Base-by-base conservation (phyloP, 2,329 filamentous ascomycete species). In the Seiridium unicorne region DNA sequence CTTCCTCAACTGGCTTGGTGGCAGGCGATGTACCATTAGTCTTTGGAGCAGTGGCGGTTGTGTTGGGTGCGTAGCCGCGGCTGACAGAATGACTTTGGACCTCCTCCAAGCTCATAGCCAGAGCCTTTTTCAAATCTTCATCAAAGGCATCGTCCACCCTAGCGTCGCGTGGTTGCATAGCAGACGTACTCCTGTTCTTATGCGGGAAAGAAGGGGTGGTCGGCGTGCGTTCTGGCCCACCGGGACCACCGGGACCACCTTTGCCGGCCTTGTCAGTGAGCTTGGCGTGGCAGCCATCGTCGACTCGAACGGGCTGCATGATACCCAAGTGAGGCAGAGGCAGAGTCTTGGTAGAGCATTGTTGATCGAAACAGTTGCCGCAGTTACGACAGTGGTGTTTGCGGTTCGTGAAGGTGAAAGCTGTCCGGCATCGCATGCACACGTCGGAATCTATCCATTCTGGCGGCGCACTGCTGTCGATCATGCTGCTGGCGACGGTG, bases 361-460 rank as follows among this genome's bases (percentile, higher is more conserved):
- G 89, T 65, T 94, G 92, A 72, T 97, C 96, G 73, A 99, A 99
- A 69, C 96, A 95, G 75, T 95, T 97, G 56, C 95, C 95, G 71
- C 95, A 99, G 74, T 99, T 99, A 65, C 95, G 89, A 71, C 95
- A 99, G 74, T 99, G 95, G 73, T 99, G 95, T 73, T 98, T 99
- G 70, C 95, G 89, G 74, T 99, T 99, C 59, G 94, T 99, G 72
- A 99, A 97, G 53, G 92, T 97, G 70, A 99, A 99, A 18, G 92
- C 79, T 10, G 94, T 97, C 67, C 95, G 88, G 74, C 95, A 99
- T 72, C 95, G 90, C 93, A 99, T 97, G 74, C 95, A 99, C 38
- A 99, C 94, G 70, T 99, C 95, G 9, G 94, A 97, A 76, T 99
- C 95, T 55, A 89, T 88, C 95, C 95, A 99, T 77, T 99, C 95